Conservation (phyloP, 805 yeast species). For the Blastobotrys mokoenaii region DNA sequence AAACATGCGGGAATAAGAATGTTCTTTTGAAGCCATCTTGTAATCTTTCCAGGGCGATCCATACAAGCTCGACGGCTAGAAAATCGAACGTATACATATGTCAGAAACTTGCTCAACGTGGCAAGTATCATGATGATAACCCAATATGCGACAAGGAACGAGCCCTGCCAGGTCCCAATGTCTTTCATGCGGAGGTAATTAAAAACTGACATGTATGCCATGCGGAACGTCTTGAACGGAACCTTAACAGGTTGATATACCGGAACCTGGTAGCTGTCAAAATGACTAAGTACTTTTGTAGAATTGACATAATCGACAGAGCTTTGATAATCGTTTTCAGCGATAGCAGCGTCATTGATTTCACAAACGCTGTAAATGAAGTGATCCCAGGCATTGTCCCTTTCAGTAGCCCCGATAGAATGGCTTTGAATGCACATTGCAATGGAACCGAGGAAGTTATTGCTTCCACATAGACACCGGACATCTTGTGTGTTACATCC, state of each 20-base stretch:
- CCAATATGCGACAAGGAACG: conserved; percentile 27
- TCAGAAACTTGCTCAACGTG: conserved; percentile 7
- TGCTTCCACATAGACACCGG: conserved; percentile 25
- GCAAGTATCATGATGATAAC: conserved; percentile 15
- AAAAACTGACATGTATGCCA: conserved; percentile 8
- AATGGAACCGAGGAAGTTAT: conserved; percentile 25
- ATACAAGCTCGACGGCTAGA: conserved; percentile 17
- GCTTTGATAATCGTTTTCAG: conserved; percentile 9
- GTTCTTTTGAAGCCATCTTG: conserved; percentile 20
- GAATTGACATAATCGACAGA: conserved; percentile 13
- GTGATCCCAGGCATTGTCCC: conserved; percentile 27
- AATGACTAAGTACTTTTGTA: conserved; percentile 4
- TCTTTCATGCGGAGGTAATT: conserved; percentile 21
- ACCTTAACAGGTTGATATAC: conserved; percentile 8
- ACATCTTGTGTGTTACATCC: conserved; percentile 17
- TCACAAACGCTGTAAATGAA: conserved; percentile 21
- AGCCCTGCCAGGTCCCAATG: conserved; percentile 25
- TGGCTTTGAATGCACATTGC: conserved; percentile 24
- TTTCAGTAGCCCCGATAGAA: conserved; percentile 15
- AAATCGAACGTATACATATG: conserved; percentile 14
- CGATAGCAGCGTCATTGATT: conserved; percentile 10
- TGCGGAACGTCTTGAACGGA: conserved; percentile 5
- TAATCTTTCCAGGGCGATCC: conserved; percentile 15
- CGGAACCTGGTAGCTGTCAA: conserved; percentile 11
- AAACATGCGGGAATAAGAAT: conserved; percentile 32